phyloP scores from a whole-genome alignment of 1,284 basidiomycete genomes.

The Waitea zeae region DNA sequence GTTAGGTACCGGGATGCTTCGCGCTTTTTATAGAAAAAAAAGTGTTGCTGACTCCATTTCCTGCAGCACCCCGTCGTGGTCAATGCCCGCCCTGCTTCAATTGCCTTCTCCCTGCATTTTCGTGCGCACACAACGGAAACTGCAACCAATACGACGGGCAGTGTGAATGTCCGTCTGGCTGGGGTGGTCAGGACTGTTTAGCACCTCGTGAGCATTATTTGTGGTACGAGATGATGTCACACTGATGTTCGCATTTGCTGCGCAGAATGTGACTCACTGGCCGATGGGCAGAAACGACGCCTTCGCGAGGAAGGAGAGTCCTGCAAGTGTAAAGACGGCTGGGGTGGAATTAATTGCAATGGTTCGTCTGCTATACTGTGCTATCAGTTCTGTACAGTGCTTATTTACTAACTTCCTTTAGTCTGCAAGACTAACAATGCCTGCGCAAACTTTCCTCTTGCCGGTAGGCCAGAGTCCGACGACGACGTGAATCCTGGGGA shows the following conservation, averaged over 20 bases:
- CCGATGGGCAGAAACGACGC: conserved; percentile 74
- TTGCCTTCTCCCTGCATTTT: conserved; percentile 69
- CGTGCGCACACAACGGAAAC: conserved; percentile 71
- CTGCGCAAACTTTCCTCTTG: conserved; percentile 59
- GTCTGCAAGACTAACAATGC: conserved; percentile 75
- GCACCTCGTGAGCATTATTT: conserved; percentile 48
- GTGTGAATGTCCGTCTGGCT: conserved; percentile 81
- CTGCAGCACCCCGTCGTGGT: too few relatives aligned
- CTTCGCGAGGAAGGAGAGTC: conserved; percentile 59
- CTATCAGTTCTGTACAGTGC: neutral
- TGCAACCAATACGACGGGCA: conserved; percentile 83
- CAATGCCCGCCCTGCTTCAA: conserved; percentile 74
- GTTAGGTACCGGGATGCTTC: too few relatives aligned
- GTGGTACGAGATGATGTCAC: too few relatives aligned
- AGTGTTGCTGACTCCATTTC: too few relatives aligned
- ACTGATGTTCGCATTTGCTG: too few relatives aligned
- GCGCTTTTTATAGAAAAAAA: too few relatives aligned
- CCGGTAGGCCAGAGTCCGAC: conserved; percentile 16
- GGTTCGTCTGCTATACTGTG: conserved; percentile 29
- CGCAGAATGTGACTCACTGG: conserved; percentile 77
- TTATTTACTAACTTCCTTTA: conserved; percentile 16
- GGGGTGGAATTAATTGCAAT: conserved; percentile 94
- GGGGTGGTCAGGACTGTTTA: conserved; percentile 82
- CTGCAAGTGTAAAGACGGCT: conserved; percentile 87
- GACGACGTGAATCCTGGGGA: conserved; percentile 29